Evolutionary conservation across 78 protist species (phyloP).

Genomic region (Acrasis kona): DNA sequence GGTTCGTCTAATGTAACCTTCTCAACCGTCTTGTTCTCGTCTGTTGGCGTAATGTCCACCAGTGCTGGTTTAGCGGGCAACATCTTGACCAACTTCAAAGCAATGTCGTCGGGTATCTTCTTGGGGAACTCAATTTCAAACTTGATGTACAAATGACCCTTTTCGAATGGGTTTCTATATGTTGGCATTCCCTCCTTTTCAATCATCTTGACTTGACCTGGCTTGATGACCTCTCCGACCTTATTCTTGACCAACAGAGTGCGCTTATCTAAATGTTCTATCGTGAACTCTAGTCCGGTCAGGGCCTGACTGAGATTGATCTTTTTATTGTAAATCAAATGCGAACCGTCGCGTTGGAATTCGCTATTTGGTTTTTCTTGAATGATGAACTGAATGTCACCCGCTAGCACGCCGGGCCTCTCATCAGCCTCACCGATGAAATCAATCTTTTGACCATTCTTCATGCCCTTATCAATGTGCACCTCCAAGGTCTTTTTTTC

Average conservation of each 20-base stretch:
- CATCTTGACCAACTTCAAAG: neutral
- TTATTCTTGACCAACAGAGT: slow-evolving; percentile 40
- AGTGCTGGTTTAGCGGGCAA: neutral
- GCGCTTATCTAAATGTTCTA: slow-evolving; percentile 85
- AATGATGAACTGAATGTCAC: slow-evolving; percentile 84
- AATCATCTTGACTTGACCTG: slow-evolving; percentile 66
- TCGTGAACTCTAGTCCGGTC: slow-evolving; percentile 70
- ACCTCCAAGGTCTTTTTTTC: slow-evolving; percentile 82
- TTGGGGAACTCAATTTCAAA: slow-evolving; percentile 74
- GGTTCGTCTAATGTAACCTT: neutral
- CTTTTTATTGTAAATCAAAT: slow-evolving; percentile 61
- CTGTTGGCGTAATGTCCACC: no score
- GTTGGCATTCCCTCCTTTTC: slow-evolving; percentile 94
- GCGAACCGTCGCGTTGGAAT: slow-evolving; percentile 79
- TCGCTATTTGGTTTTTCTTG: slow-evolving; percentile 68
- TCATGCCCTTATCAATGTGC: slow-evolving; percentile 87
- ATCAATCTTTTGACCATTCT: slow-evolving; percentile 63
- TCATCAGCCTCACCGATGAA: slow-evolving; percentile 91
- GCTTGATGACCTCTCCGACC: slow-evolving; percentile 54
- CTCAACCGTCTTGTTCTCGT: no score
- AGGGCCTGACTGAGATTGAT: slow-evolving; percentile 74
- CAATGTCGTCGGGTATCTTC: neutral
- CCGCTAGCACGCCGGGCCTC: slow-evolving; percentile 78
- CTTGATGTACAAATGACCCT: slow-evolving; percentile 68
- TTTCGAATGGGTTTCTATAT: slow-evolving; percentile 58